Base-by-base conservation (phyloP, 2,329 filamentous ascomycete species). In the Onygenales sp. region DNA sequence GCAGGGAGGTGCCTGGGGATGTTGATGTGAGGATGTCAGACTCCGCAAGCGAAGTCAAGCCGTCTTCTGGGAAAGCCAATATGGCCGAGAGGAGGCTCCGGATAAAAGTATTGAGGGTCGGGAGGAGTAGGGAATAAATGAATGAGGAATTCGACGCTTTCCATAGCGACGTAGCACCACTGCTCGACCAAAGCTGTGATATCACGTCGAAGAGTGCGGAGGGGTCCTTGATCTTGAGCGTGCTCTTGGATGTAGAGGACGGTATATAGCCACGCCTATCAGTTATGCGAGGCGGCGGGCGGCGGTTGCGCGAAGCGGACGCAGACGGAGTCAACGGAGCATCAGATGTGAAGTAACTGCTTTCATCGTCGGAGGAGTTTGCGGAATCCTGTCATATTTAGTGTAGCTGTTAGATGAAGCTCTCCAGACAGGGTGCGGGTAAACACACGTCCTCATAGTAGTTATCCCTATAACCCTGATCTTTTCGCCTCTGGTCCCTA, bases 91-190 rank as follows among this genome's bases (percentile, higher is more conserved):
- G 78, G 51, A 96, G 79, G 63, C 89, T 93, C 62, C 90, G 82
- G 8, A 91, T 87, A 84, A 94, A 98, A 61, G 89, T 91, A 68
- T 97, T 93, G 33, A 95, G 75, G 7, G 94, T 85, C 9, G 89
- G 89, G 57, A 91, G 82, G 14, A 97, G 78, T 46, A 96, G 82
- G 0, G 85, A 87, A 72, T 97, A 95, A 49, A 97, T 77, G 64
- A 97, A 98, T 1, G 90, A 94, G 11, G 87, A 83, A 66, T 97
- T 97, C 39, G 90, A 89, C 7, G 86, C 80, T 69, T 96, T 96
- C 91, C 92, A 98, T 5, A 96, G 84, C 4, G 93, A 93, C 78
- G 90, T 91, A 0, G 85, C 85, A 38, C 90, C 89, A 66, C 95
- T 92, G 61, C 87, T 92, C 47, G 85, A 80, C 88, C 93, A 97